Evolutionary conservation across 2,329 filamentous ascomycete species (phyloP), one percentile per base, ranked within the genome.

Genomic region (Dactylonectria macrodidyma): DNA sequence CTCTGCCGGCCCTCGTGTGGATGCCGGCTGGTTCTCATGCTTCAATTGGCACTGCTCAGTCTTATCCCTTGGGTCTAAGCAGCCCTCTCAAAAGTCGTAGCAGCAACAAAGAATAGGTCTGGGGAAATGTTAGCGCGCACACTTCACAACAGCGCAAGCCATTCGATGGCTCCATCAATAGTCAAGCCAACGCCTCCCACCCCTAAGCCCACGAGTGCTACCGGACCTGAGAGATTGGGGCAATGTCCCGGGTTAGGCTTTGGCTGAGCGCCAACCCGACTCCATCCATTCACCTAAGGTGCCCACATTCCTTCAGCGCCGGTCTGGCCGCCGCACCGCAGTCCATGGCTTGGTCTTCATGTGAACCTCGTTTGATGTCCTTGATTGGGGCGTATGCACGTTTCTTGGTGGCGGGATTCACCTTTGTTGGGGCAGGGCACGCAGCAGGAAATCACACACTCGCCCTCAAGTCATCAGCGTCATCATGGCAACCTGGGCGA

Each of bases 201-300:
- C 47, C 47, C 36, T 50, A 41, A 63, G 71, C 54, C 72, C 62
- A 66, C 60, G 68, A 56, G 61, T 26, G 50, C 51, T 73, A 68
- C 70, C 62, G 55, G 59, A 66, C 59, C 68, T 59, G 59, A 59
- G 74, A 75, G 71, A 76, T 75, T 76, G 74, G 74, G 66, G 67
- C 62, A 69, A 66, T 61, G 59, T 67, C 64, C 60, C 41, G 36
- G 50, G 33, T 48, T 34, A 56, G 60, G n/a, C 54, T 50, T 55
- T 34, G 6, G 48, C 47, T n/a, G 41, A 41, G 44, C 22, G 12
- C 36, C 24, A 33, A 14, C 48, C 26, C 26, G 26, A 14, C 48
- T 30, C 12, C 34, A 36, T 67, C 55, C 57, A 64, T 61, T 51
- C 65, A 59, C 55, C 56, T 59, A 33, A 16, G 19, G 44, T 60